Conservation (phyloP, 495 filamentous ascomycete species). For the Elaphomyces granulatus region DNA sequence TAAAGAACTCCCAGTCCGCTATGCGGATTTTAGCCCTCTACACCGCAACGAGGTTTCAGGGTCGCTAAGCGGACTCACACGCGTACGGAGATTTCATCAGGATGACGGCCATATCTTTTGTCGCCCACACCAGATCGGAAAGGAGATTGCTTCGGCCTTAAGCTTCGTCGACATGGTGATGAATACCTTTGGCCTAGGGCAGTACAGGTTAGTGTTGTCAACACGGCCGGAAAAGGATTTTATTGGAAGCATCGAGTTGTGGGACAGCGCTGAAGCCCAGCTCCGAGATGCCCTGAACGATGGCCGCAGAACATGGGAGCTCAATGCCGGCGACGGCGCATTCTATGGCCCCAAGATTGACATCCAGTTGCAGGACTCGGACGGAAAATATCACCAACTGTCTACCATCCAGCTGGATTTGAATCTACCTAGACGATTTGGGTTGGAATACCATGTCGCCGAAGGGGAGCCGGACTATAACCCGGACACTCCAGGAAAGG, state of each 20-base stretch:
- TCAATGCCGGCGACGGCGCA: conserved; percentile 75
- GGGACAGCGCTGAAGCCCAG: conserved; percentile 66
- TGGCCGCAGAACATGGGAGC: conserved; percentile 49
- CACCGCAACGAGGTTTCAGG: conserved; percentile 87
- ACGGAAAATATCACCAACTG: conserved; percentile 83
- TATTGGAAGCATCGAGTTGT: conserved; percentile 67
- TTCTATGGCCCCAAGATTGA: conserved; percentile 97
- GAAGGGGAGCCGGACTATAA: conserved; percentile 49
- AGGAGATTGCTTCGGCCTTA: conserved; percentile 65
- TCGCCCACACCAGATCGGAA: conserved; percentile 62
- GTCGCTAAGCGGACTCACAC: conserved; percentile 70
- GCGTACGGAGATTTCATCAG: conserved; percentile 87
- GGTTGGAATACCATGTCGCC: conserved; percentile 48
- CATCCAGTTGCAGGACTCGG: conserved; percentile 64
- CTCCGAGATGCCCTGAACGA: conserved; percentile 53
- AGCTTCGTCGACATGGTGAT: conserved; percentile 73
- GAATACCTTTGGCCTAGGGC: conserved; percentile 54
- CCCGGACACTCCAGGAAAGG: conserved; percentile 49
- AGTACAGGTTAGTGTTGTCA: conserved; percentile 65
- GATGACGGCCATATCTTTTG: conserved; percentile 96
- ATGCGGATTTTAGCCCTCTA: conserved; percentile 83
- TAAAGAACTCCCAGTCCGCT: conserved; percentile 73
- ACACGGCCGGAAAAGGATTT: conserved; percentile 63
- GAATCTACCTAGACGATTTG: conserved; percentile 76
- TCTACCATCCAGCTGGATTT: conserved; percentile 92